Base-by-base conservation (phyloP, 2,329 filamentous ascomycete genomes). In the Aureobasidium sp. region DNA sequence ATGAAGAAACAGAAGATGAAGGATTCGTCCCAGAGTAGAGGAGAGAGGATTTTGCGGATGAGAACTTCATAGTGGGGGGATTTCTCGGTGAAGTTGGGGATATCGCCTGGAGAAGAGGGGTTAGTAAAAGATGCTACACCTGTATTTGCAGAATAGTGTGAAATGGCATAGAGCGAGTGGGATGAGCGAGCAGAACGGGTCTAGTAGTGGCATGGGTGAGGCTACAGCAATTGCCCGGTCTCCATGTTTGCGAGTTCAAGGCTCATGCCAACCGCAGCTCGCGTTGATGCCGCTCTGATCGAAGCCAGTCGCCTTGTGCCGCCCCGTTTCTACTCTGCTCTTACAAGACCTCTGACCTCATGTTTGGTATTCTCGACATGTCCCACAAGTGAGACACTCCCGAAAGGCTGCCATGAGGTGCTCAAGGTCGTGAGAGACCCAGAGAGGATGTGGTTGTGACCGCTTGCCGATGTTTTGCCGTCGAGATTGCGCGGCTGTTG, bases 1-100 rank as follows among this genome's bases (percentile, higher is more conserved):
- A 81, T 74, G 67, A 79, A 73, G 69, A 73, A 75, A 25, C 75
- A 75, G 67, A 76, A 76, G 58, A 80, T 74, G 62, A 80, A 68
- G 36, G 73, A 72, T 39, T 75, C 70, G 63, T 79, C 78, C 75
- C 76, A 79, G 62, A 78, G 73, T 3, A 79, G 67, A 15, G 78
- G 74, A 0, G 75, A 76, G 44, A 80, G 69, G 2, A 75, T 72
- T 62, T 79, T 77, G 53, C 77, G 74, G 34, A 80, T 66, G 32
- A 77, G 66, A 15, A 69, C 66, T 66, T 78, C 75, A 21, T 57
- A 57, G n/a, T 57, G 39, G 11, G 53, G 53, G 29, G 21, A n/a
- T 16, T 34, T 45, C 29, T 34, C 34, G 34, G 34, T 34, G 27
- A 29, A 57, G n/a, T 5, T 21, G 2, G 53, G 53, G n/a, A 57